Evolutionary conservation across 805 yeast species (phyloP), one percentile per base, ranked within the genome.

Genomic region (Pichia nakasei): DNA sequence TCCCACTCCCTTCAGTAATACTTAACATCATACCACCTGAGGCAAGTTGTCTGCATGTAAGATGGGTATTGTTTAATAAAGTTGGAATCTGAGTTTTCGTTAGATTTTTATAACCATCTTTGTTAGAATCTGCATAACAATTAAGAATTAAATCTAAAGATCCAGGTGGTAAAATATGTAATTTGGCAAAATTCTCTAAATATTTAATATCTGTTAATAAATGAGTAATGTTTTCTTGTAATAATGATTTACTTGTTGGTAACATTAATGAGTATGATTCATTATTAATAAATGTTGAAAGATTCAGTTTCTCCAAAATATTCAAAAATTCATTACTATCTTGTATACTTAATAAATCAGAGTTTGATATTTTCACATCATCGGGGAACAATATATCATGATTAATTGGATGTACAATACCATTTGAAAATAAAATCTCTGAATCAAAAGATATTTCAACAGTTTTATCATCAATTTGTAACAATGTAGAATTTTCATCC

Each of bases 341-440:
- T 2, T 82, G 75, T 0, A 84, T 69, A 4, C 55, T 55, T 9
- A 87, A 63, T 42, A 89, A 67, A 43, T 86, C 82, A 4, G 47
- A 38, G 11, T 82, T 59, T 0, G 79, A 55, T 3, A 89, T 72
- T 7, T 68, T 58, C 26, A 89, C 59, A 21, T 65, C 60, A 0
- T 64, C 58, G 0, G 96, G 95, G 15, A 85, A 63, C 3, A 75
- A 50, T 1, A 85, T 66, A 5, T 70, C 60, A 32, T 71, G 65
- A 27, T 22, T 31, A 11, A 38, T 35, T 24, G 89, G 78, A 57
- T 86, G 96, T 1, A 84, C 76, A 0, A 89, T 95, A 1, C 97
- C 97, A 58, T 84, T 82, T 49, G 76, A 78, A 58, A 85, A 89
- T 13, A 89, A 56, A 7, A 85, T 72, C 57, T 89, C 96, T 1